phyloP scores from a whole-genome alignment of 2,329 filamentous ascomycete species.

The Achaetomium macrosporum region DNA sequence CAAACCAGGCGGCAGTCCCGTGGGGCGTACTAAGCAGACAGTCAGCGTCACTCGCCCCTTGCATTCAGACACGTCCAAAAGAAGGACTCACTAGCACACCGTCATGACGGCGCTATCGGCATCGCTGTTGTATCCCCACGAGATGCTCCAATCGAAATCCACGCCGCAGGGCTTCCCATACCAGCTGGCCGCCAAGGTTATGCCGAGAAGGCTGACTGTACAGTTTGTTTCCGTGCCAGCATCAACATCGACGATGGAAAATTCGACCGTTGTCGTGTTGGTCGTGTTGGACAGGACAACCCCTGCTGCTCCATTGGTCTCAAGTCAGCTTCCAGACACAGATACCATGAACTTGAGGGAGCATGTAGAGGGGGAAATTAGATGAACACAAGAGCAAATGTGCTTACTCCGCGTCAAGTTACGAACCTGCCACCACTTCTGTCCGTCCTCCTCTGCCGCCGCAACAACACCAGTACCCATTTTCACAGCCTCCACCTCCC shows the following conservation, averaged over 20 bases:
- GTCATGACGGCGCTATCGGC: conserved; percentile 22
- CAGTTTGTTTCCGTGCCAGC: conserved; percentile 4
- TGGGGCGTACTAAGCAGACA: background rate
- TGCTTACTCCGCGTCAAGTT: conserved; percentile 4
- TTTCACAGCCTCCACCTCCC: background rate
- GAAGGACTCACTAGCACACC: conserved; percentile 12
- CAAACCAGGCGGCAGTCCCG: conserved; percentile 26
- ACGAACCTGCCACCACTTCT: conserved; percentile 10
- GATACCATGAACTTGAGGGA: background rate
- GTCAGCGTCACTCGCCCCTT: background rate
- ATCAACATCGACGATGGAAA: conserved; percentile 6
- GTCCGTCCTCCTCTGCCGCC: background rate
- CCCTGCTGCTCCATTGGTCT: background rate
- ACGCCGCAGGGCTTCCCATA: conserved; percentile 11
- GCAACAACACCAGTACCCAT: background rate
- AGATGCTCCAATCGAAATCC: conserved; percentile 10
- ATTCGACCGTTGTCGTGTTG: background rate
- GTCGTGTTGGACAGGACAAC: background rate
- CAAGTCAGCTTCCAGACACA: too few relatives aligned
- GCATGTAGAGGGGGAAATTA: background rate
- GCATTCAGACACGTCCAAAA: background rate
- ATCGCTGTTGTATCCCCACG: conserved; percentile 20
- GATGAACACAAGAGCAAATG: background rate
- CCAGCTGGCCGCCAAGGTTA: conserved; percentile 5
- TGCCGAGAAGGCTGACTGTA: background rate